Evolutionary conservation across 2,329 filamentous ascomycete species (phyloP), one percentile per base, ranked within the genome.

Genomic region (Cadophora luteo-olivacea): DNA sequence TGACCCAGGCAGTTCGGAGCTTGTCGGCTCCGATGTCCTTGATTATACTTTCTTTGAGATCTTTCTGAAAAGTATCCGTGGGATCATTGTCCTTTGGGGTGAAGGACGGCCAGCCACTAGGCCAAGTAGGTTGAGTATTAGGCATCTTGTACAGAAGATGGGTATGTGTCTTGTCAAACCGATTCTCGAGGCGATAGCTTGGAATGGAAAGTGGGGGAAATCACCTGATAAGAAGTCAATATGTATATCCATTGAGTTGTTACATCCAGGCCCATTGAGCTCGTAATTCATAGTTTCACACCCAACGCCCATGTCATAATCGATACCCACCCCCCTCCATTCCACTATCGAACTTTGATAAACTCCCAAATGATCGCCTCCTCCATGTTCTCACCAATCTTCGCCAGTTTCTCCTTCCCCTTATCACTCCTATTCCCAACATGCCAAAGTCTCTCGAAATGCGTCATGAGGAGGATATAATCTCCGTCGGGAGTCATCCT

Each of bases 381-480:
- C 11, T 49, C 41, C 22, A 60, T 49, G n/a, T 33, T 41, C 33
- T 71, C 66, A 58, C 65, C 67, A 52, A 71, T 32, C 70, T 72
- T 74, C 45, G 69, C 70, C 63, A 73, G 25, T 61, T 61, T 70
- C 64, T 70, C 57, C 16, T 63, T 57, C 4, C 68, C 72, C 22
- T 57, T 24, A 33, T 72, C 70, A 29, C 61, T 4, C 11, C 19
- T 65, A 16, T 48, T 63, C 11, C 70, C 72, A 25, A 74, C 71
- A 58, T 68, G 45, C 72, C 70, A 72, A 61, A 74, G 69, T 61
- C 68, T 67, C 64, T 71, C 70, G 22, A 49, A 73, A 66, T 74
- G 69, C 63, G 70, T 73, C 70, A 73, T 70, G 2, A 72, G 68
- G 57, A 74, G 64, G 19, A 73, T 65, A 63, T 67, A 74, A 3